Evolutionary conservation across 352 stramenopile species (phyloP), one percentile per base, ranked within the genome.

Genomic region (Globisporangium splendens): DNA sequence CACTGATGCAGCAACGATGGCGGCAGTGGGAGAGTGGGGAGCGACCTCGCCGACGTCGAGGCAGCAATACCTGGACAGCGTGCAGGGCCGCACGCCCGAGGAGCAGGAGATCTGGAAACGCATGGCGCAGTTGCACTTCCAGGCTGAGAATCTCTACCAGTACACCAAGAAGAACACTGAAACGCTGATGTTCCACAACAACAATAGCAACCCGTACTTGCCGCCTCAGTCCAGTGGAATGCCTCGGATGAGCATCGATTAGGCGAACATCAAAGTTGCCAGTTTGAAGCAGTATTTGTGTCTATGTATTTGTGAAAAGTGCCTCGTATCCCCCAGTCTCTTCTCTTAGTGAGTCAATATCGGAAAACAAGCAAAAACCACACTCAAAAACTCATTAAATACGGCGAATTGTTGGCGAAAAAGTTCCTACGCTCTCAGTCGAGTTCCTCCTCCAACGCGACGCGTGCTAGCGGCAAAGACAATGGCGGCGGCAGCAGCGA

Each of bases 21-120:
- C 38, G 2, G 38, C 14, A 17, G 14, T 13, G 11, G 38, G 15
- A 20, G 51, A 57, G 6, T 57, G 51, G 51, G n/a, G 20, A 0
- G 39, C 17, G 8, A 28, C 41, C 20, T 48, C 51, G 3, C 51
- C 51, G 43, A 46, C 28, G 0, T 18, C 46, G 43, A 41, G 43
- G 7, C 54, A 60, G 24, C 28, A 60, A 42, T 51, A 51, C 18
- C 28, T 60, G 43, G 51, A 57, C 39, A 47, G 3, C 8, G 46
- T 60, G 0, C 54, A 51, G 43, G 24, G 54, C 28, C 54, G 33
- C 28, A 60, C 54, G 12, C 28, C 43, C 1, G 54, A 60, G 35
- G 43, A 60, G 54, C 54, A 53, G n/a, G 54, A 24, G 18, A 60
- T 60, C 41, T 60, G 54, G 54, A 60, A 53, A 21, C 54, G 54